Conservation (phyloP, 169 alveolate species). For the Cryptosporidium sp. region DNA sequence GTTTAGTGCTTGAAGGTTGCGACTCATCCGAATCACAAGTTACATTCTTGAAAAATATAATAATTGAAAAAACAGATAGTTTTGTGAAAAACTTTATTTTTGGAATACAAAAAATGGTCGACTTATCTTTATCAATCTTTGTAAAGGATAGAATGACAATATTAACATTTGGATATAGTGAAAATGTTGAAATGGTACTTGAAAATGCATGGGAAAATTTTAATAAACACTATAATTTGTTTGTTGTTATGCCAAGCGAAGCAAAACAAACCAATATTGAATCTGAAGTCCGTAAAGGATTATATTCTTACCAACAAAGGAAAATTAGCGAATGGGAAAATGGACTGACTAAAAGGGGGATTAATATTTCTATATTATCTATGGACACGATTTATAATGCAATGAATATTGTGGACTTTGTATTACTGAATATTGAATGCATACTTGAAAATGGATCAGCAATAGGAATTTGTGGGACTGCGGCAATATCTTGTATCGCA, state of each 20-base stretch:
- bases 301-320: slow-evolving; percentile 22
- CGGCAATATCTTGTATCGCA: slow-evolving; percentile 45
- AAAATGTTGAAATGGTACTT: slow-evolving; percentile 33
- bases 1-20: neutral
- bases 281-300: slow-evolving; percentile 8
- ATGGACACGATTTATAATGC: slow-evolving; percentile 67
- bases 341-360: neutral
- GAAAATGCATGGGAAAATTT: slow-evolving; percentile 50
- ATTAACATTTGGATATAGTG: slow-evolving; percentile 64
- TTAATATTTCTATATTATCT: slow-evolving; percentile 27
- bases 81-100: slow-evolving; percentile 21
- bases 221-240: slow-evolving; percentile 46
- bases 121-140: slow-evolving; percentile 41
- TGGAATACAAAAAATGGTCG: slow-evolving; percentile 41
- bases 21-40: neutral
- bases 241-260: slow-evolving; percentile 48
- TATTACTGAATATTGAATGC: slow-evolving; percentile 27
- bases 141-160: slow-evolving; percentile 54
- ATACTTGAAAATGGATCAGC: slow-evolving; percentile 55
- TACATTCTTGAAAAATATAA: neutral
- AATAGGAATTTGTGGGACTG: slow-evolving; percentile 64
- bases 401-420: slow-evolving; percentile 63
- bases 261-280: slow-evolving; percentile 1
- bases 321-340: slow-evolving; percentile 45
- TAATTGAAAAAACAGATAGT: slow-evolving; percentile 7